Conservation (phyloP, 2,329 filamentous ascomycete genomes). For the Dactylella cylindrospora region DNA sequence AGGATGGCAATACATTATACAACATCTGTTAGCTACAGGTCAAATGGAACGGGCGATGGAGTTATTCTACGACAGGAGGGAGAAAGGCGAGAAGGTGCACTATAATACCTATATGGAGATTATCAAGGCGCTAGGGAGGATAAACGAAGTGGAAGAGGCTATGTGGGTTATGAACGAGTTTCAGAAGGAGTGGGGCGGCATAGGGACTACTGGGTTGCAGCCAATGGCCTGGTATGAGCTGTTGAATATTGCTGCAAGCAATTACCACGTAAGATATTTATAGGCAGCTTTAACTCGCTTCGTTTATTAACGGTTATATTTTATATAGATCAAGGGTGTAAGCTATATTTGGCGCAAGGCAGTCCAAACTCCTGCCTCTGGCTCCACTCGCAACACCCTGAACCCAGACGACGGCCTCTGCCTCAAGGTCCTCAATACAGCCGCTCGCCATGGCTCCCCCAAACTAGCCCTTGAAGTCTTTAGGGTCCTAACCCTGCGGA, state of each 20-base stretch:
- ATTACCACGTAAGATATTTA: conserved; percentile 57
- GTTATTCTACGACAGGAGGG: conserved; percentile 47
- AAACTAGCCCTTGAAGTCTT: conserved; percentile 71
- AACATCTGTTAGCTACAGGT: conserved; percentile 76
- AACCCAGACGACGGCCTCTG: conserved; percentile 67
- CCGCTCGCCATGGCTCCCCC: conserved; percentile 68
- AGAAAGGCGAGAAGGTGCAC: conserved; percentile 68
- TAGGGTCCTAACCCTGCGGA: conserved; percentile 62
- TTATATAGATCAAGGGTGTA: conserved; percentile 63
- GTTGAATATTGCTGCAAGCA: conserved; percentile 71
- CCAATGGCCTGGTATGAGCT: conserved; percentile 67
- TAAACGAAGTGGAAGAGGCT: conserved; percentile 75
- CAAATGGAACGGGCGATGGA: conserved; percentile 79
- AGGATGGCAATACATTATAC: conserved; percentile 67
- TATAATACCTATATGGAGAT: conserved; percentile 71
- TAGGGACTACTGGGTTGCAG: conserved; percentile 54
- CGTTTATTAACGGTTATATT: neutral
- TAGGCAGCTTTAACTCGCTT: neutral
- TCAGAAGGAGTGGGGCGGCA: conserved; percentile 50
- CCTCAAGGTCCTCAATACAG: conserved; percentile 69
- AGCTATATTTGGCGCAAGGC: conserved; percentile 70
- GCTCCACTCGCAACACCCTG: conserved; percentile 56
- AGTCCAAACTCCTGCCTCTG: conserved; percentile 55
- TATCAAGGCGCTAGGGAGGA: conserved; percentile 70
- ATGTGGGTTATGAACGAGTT: conserved; percentile 67